Evolutionary conservation across 2,329 filamentous ascomycete species (phyloP).

Genomic region (Teratosphaeria zuluensis): DNA sequence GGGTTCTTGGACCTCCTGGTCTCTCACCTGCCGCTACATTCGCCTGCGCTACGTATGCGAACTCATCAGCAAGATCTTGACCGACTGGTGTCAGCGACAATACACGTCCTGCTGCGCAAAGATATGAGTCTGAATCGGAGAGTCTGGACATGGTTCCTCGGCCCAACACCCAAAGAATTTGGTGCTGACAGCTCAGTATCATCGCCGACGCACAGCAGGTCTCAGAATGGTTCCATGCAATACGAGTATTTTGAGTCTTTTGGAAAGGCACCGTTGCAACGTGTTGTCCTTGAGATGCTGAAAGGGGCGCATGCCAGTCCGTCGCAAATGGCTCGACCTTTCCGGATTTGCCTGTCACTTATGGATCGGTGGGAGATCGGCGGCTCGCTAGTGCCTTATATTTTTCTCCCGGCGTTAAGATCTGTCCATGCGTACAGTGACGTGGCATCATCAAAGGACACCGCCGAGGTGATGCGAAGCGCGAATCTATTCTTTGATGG

Average conservation of each 20-base stretch:
- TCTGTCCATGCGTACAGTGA: slow-evolving; percentile 68
- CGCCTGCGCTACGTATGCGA: slow-evolving; percentile 64
- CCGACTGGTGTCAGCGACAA: slow-evolving; percentile 69
- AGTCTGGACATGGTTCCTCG: slow-evolving; percentile 93
- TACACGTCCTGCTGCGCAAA: slow-evolving; percentile 75
- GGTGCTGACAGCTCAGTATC: slow-evolving; percentile 21
- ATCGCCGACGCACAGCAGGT: not conserved
- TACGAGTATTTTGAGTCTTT: slow-evolving; percentile 71
- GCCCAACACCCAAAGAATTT: slow-evolving; percentile 51
- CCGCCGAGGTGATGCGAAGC: slow-evolving; percentile 80
- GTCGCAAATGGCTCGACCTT: slow-evolving; percentile 68
- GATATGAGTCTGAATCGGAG: slow-evolving; percentile 96
- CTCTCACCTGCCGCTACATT: slow-evolving; percentile 77
- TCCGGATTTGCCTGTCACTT: slow-evolving; percentile 82
- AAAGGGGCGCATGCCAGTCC: slow-evolving; percentile 45
- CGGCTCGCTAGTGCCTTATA: slow-evolving; percentile 72
- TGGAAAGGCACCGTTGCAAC: slow-evolving; percentile 64
- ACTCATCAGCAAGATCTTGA: slow-evolving; percentile 70
- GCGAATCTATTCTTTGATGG: slow-evolving; percentile 96
- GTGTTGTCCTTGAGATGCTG: slow-evolving; percentile 70
- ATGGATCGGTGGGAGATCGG: slow-evolving; percentile 99
- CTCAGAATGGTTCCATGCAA: slow-evolving; percentile 21
- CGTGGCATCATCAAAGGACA: slow-evolving; percentile 57
- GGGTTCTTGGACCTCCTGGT: slow-evolving; percentile 91
- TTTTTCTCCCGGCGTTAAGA: slow-evolving; percentile 78